A percentile compares a stretch with the other conserved stretches of the same genome.
Conservation (phyloP, 495 filamentous ascomycete genomes). For the Polyplosphaeria fusca region DNA sequence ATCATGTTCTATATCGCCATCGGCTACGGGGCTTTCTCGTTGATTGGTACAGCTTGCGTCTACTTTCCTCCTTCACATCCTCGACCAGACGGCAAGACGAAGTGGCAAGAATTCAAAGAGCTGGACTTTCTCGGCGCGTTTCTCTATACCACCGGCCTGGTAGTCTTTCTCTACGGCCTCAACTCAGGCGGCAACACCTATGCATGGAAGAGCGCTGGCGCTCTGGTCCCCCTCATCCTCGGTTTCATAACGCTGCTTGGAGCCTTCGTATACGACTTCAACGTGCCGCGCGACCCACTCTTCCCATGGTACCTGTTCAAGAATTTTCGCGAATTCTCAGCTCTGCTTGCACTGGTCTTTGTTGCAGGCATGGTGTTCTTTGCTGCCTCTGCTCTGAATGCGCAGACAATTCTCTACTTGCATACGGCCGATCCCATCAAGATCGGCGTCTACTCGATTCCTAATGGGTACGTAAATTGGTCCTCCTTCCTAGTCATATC, state of each 20-base stretch:
- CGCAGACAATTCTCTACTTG: slow-evolving; percentile 36
- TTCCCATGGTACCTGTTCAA: slow-evolving; percentile 36
- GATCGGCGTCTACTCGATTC: slow-evolving; percentile 32
- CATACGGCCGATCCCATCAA: slow-evolving; percentile 31
- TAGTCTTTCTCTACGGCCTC: slow-evolving; percentile 35
- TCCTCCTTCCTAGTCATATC: no score
- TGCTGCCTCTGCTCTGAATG: slow-evolving; percentile 27
- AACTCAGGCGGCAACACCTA: slow-evolving; percentile 33
- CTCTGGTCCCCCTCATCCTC: slow-evolving; percentile 30
- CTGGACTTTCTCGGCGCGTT: slow-evolving; percentile 19
- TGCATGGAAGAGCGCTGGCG: slow-evolving; percentile 24
- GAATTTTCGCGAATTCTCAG: slow-evolving; percentile 35
- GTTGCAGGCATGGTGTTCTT: slow-evolving; percentile 39
- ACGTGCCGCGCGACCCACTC: slow-evolving; percentile 34
- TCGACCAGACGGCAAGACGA: slow-evolving; percentile 14
- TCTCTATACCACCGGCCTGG: slow-evolving; percentile 10
- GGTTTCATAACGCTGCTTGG: slow-evolving; percentile 30
- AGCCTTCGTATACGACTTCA: slow-evolving; percentile 35
- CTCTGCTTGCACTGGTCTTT: slow-evolving; percentile 35
- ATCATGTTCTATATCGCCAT: slow-evolving; percentile 33
- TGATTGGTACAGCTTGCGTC: slow-evolving; percentile 11
- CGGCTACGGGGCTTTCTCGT: slow-evolving; percentile 15
- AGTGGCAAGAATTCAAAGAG: slow-evolving; percentile 20
- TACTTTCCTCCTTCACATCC: slow-evolving; percentile 19
- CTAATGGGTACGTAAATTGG: slow-evolving; percentile 19